phyloP scores from a whole-genome alignment of 345 rosid genomes.

The Combretum micranthum region DNA sequence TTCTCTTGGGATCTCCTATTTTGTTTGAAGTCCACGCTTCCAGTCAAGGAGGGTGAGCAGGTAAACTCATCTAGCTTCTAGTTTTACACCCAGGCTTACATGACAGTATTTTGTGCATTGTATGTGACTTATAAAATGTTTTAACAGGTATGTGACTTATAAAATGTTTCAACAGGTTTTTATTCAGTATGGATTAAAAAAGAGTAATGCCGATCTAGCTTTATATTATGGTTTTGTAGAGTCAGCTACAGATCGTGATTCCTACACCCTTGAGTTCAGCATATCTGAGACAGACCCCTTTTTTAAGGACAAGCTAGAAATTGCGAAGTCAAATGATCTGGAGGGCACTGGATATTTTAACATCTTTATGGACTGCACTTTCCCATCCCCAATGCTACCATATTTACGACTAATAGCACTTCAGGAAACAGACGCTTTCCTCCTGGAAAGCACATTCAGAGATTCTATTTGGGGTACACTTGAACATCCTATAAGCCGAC shows the following conservation, averaged over 20 bases:
- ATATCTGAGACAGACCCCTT: conserved; percentile 14
- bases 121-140: background rate
- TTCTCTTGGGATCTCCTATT: conserved; percentile 23
- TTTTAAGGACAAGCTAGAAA: conserved; percentile 9
- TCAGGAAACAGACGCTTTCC: conserved; percentile 13
- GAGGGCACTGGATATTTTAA: conserved; percentile 16
- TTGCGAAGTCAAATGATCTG: conserved; percentile 9
- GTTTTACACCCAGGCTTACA: background rate
- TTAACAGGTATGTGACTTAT: conserved; percentile 6
- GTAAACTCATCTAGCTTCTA: conserved; percentile 1
- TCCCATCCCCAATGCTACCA: conserved; percentile 13
- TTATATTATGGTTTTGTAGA: conserved; percentile 19
- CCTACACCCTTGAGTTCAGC: conserved; percentile 8
- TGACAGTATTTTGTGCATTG: no score
- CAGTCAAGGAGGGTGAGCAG: conserved; percentile 24
- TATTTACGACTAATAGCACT: conserved; percentile 15
- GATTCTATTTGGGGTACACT: conserved; percentile 14
- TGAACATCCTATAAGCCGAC: conserved; percentile 6
- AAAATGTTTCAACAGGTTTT: conserved; percentile 10
- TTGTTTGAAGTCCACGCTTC: conserved; percentile 15
- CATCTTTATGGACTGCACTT: conserved; percentile 9
- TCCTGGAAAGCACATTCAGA: conserved; percentile 13
- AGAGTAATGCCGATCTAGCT: conserved; percentile 20
- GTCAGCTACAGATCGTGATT: conserved; percentile 7
- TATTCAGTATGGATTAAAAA: conserved; percentile 20